Evolutionary conservation across 371 early-diverging fungal genomes (phyloP).

Genomic region (Mucor irregularis): DNA sequence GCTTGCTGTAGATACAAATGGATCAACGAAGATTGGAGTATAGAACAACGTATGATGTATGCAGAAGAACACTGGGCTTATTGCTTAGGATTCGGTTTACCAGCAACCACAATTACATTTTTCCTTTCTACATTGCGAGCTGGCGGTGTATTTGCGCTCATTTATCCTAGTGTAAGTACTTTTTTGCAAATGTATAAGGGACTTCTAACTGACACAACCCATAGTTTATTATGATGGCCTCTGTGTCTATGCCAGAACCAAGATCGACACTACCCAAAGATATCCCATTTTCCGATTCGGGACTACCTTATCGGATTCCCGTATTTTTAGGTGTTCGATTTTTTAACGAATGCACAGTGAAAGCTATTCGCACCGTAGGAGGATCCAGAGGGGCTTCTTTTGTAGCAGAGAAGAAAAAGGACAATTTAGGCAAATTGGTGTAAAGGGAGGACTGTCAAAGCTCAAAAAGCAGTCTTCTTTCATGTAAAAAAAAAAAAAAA

Average conservation of each 20-base stretch:
- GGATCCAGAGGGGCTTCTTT: slow-evolving; percentile 14
- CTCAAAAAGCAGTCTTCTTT: background rate
- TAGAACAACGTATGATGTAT: slow-evolving; percentile 44
- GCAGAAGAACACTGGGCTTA: slow-evolving; percentile 54
- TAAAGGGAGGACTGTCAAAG: slow-evolving; percentile 4
- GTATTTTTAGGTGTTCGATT: slow-evolving; percentile 30
- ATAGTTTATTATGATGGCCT: slow-evolving; percentile 53
- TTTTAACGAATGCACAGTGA: slow-evolving; percentile 23
- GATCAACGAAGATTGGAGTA: slow-evolving; percentile 43
- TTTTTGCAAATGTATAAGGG: background rate
- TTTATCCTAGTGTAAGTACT: slow-evolving; percentile 49
- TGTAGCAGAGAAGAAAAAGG: slow-evolving; percentile 17
- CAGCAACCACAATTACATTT: slow-evolving; percentile 40
- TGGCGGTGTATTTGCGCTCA: slow-evolving; percentile 47
- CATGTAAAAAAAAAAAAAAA: background rate
- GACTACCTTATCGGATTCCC: slow-evolving; percentile 16
- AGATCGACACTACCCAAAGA: background rate
- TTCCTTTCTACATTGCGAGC: slow-evolving; percentile 46
- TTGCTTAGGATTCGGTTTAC: slow-evolving; percentile 54
- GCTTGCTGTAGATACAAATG: slow-evolving; percentile 41
- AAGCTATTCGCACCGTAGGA: slow-evolving; percentile 7
- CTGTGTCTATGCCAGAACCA: slow-evolving; percentile 35
- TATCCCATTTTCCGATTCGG: background rate
- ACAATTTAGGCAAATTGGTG: slow-evolving; percentile 20
- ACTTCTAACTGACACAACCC: background rate